Evolutionary conservation across 805 yeast genomes (phyloP), one percentile per base, ranked within the genome.

Genomic region (Schizosaccharomyces japonicus): DNA sequence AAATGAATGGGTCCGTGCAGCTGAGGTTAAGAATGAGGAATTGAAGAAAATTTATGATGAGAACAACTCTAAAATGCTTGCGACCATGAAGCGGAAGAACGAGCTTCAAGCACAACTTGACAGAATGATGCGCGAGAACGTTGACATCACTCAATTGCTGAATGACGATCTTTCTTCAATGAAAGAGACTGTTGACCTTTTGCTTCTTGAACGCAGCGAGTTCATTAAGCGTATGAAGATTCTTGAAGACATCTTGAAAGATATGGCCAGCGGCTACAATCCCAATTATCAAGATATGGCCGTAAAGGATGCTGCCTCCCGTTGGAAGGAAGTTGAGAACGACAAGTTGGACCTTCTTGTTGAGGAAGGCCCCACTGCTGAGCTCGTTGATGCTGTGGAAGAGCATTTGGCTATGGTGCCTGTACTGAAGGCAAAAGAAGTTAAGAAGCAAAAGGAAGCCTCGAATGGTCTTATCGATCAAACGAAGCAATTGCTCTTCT

Each of bases 261-360:
- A 61, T 4, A 64, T 85, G 61, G 59, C 66, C 6, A 56, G 65
- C 2, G 70, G 71, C n/a, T 84, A 80, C 60, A 81, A 83, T 55
- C 81, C 80, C 45, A 79, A 83, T 55, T 73, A 83, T 63, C 83
- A 85, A 57, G 95, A 85, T 61, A 73, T 75, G 5, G 92, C 85
- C 0, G 95, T 85, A 17, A 82, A 82, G 58, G 70, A 66, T 19
- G 76, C 85, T 1, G 76, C 83, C 15, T 64, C 70, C 17, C 63
- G 56, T 3, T 30, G 33, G 33, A 2, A 11, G 3, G 33, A 30
- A n/a, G n/a, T 30, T n/a, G n/a, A 30, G n/a, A 3, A 11, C 33
- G 33, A 11, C 33, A 11, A 11, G n/a, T 3, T 30, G n/a, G 33
- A 11, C 25, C 28, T 8, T 27, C 33, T 34, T 5, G 47, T 28